phyloP scores from a whole-genome alignment of 768 basidiomycete species.

The Agrocybe praecox region DNA sequence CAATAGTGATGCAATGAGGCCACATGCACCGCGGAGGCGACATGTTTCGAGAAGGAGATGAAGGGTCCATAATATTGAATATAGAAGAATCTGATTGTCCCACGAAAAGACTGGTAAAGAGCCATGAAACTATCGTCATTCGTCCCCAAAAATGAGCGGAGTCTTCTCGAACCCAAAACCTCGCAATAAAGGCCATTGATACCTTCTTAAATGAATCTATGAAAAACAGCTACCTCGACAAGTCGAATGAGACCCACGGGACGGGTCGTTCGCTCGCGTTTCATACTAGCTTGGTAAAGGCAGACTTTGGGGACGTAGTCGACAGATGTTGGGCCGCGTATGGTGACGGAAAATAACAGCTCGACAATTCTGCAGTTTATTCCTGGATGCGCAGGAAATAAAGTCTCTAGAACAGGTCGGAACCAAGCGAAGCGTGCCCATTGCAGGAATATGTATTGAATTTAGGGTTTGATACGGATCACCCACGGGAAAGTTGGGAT shows the following conservation, averaged over 20 bases:
- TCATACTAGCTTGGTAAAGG: background rate
- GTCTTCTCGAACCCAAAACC: background rate
- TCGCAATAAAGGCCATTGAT: background rate
- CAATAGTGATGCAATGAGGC: conserved; percentile 16
- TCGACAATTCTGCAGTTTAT: conserved; percentile 1
- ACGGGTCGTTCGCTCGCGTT: background rate
- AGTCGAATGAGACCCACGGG: background rate
- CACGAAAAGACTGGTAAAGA: conserved; percentile 12
- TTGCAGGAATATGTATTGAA: conserved; percentile 5
- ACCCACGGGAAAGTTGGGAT: conserved; percentile 12
- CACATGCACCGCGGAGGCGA: conserved; percentile 19
- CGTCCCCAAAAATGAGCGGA: background rate
- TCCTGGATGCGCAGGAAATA: background rate
- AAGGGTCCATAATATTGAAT: conserved; percentile 5
- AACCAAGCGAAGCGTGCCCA: conserved; percentile 1
- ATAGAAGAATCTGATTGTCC: conserved; percentile 17
- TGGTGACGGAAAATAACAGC: background rate
- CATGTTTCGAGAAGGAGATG: conserved; percentile 19
- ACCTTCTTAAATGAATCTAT: background rate
- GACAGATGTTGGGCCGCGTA: background rate
- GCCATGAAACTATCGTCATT: background rate
- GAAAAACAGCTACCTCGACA: background rate
- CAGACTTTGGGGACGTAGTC: background rate
- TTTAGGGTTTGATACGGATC: conserved; percentile 25
- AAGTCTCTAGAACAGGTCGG: background rate